Conservation (phyloP, 371 early-diverging fungal species). For the Gilbertella persicaria region DNA sequence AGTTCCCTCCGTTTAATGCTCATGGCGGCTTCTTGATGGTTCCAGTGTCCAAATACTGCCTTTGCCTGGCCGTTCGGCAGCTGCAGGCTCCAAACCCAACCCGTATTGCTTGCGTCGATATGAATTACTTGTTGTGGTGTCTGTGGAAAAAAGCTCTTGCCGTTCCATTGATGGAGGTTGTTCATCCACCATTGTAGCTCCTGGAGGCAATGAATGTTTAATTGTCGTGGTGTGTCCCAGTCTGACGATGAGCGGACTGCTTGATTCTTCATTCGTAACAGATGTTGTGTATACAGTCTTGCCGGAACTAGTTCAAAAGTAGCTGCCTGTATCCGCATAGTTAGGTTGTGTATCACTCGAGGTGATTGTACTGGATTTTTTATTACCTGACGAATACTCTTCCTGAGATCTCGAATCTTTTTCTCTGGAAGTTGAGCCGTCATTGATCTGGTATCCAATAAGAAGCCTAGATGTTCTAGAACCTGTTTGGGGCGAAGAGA, state of each 20-base stretch:
- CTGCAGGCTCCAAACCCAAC: too few relatives aligned
- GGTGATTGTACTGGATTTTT: conserved; percentile 20
- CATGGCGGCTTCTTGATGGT: too few relatives aligned
- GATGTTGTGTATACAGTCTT: conserved; percentile 5
- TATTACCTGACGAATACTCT: conserved; percentile 7
- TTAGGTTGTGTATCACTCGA: conserved; percentile 14
- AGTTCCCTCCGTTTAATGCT: too few relatives aligned
- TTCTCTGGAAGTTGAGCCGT: conserved; percentile 21
- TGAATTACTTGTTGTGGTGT: too few relatives aligned
- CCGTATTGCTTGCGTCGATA: too few relatives aligned
- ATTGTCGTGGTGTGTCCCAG: neutral
- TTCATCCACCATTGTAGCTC: conserved; percentile 14
- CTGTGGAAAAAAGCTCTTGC: too few relatives aligned
- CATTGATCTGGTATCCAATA: conserved; percentile 24
- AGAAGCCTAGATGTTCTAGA: conserved; percentile 30
- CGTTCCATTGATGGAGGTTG: conserved; percentile 16
- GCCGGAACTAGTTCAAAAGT: conserved; percentile 5
- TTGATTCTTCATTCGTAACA: conserved; percentile 6
- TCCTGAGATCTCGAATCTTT: conserved; percentile 25
- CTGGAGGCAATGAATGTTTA: neutral
- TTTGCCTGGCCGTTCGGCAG: too few relatives aligned
- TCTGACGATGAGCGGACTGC: neutral
- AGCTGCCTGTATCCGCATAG: conserved; percentile 8
- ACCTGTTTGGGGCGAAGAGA: conserved; percentile 22
- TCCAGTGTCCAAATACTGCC: too few relatives aligned